Evolutionary conservation across 768 basidiomycete species (phyloP).

Genomic region (Suillus tomentosus): DNA sequence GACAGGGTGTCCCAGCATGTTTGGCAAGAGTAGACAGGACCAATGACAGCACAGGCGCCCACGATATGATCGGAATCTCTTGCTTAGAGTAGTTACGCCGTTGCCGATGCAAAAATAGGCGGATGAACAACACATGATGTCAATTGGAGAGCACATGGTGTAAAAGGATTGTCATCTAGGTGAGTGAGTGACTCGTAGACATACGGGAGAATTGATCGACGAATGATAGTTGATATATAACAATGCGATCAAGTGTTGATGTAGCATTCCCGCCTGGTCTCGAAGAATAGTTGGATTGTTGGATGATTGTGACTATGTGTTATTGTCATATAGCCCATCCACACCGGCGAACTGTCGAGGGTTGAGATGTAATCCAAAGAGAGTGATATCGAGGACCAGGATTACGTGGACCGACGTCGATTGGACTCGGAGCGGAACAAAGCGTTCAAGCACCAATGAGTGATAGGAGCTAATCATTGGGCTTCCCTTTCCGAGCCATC

Average conservation of each 20-base stretch:
- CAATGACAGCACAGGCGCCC: neutral
- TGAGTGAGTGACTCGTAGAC: neutral
- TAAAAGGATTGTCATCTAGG: neutral
- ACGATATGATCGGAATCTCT: neutral
- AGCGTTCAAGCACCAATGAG: neutral
- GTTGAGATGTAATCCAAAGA: neutral
- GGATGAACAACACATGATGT: neutral
- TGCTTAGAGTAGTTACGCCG: neutral
- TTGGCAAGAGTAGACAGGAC: neutral
- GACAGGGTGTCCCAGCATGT: neutral
- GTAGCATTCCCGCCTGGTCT: neutral
- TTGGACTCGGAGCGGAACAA: slow-evolving; percentile 2
- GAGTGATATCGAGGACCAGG: neutral
- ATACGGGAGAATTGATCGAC: neutral
- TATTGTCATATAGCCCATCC: neutral
- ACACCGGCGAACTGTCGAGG: neutral
- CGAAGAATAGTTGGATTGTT: neutral
- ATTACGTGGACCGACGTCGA: neutral
- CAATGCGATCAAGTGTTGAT: neutral
- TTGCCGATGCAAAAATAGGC: slow-evolving; percentile 3
- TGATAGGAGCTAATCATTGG: neutral
- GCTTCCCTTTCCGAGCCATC: neutral
- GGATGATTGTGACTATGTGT: neutral
- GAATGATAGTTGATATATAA: too few relatives aligned
- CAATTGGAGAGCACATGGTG: neutral